Base-by-base conservation (phyloP, 306 rosid genomes). In the Arachis hypogaea region DNA sequence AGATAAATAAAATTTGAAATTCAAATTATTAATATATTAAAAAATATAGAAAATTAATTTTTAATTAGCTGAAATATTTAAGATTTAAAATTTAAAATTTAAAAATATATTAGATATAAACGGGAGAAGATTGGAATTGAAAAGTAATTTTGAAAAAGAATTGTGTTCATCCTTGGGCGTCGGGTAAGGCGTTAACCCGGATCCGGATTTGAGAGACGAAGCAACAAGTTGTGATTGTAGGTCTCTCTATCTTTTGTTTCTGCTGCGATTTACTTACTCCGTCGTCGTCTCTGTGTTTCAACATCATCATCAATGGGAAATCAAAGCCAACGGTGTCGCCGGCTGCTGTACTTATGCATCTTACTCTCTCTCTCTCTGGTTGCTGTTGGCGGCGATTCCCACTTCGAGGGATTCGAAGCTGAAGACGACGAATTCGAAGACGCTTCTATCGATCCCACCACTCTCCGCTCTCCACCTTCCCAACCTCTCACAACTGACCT, bases 391-490 rank as follows among this genome's bases (percentile, higher is more conserved):
- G 55, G 91, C 6, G 86, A 89, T 51, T 88, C 98, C 9, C 91
- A 91, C 70, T 94, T 94, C 78, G 99, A 94, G 88, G 99, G 90
- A 0, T 86, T 94, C 74, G 99, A 92, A n/a, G 81, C 71, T 1
- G 96, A 89, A 22, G 85, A 81, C 50, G 86, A 87, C 0, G 90
- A 88, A 9, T 59, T 87, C 68, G 88, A 89, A 68, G 87, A 87
- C 68, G 72, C 84, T 11, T 64, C 88, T 16, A 81, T 86, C 68
- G 74, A 83, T 66, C 80, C 84, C 29, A 36, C 70, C 38, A 86
- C 85, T 42, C 86, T 87, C 68, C 96, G 87, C 10, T 75, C 96
- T 49, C 87, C 86, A 6, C 90, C 87, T 30, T 80, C 88, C 38
- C 88, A 84, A 44, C 86, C 86, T 7, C 80, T 89, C 41, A 85